Evolutionary conservation across 2,329 filamentous ascomycete genomes (phyloP), one percentile per base, ranked within the genome.

Genomic region (Amphichorda felina): DNA sequence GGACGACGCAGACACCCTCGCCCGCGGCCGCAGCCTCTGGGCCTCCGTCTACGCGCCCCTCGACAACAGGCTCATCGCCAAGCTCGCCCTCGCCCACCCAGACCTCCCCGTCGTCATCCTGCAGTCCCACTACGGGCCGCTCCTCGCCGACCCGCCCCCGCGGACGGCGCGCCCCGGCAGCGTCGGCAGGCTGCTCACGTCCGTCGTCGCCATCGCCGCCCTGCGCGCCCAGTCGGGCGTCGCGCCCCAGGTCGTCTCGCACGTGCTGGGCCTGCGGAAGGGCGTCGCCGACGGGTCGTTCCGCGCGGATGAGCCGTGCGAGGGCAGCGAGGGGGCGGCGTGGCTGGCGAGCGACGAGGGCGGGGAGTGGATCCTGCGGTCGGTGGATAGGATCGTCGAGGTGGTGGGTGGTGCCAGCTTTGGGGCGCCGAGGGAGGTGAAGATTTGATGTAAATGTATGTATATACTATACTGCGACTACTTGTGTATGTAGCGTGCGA

Each of bases 91-190:
- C 14, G 75, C 79, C 9, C 85, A 93, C 51, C 85, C 85, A 0
- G 85, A 91, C 51, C 59, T 93, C 17, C 84, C 85, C 0, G 80
- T 88, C 3, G 78, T 85, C 49, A 91, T 91, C 45, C 61, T 91
- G 11, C 68, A 76, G 43, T 71, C 68, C 33, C 79, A 88, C 51
- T 93, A 91, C 53, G 77, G 78, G 0, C 73, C 73, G 2, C 55
- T 91, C 10, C 73, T 93, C 25, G 71, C 80, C 0, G 79, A 91
- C 45, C 83, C 82, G 3, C 30, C 30, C 48, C 59, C 5, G 49
- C 55, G 4, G 59, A 58, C 7, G 7, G n/a, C 8, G 21, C 6
- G 66, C 0, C 50, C 65, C 16, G 64, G 58, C 0, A 69, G 66
- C n/a, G 71, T 84, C 0, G 85, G 85, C 0, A 60, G 85, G 1